These are phyloP conservation scores for Cladosporium sp. DNA, from an alignment of 2,329 filamentous ascomycete species.

Conservation along the genomic window DNA sequence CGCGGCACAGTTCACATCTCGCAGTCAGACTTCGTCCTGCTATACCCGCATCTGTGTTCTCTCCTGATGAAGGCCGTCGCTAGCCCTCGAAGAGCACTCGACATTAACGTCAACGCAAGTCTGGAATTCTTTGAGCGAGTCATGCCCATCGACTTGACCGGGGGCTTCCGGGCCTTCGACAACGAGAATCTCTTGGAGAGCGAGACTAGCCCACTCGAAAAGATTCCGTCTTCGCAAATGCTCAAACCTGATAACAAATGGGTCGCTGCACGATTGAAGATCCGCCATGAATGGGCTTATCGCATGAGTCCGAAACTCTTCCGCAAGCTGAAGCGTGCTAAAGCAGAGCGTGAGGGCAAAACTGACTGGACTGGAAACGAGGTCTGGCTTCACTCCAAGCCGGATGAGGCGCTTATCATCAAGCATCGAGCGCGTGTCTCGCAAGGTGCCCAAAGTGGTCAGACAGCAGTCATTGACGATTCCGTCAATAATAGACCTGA, in stretches of 20 bases:
- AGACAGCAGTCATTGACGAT: background rate
- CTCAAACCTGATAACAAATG: conserved; percentile 54
- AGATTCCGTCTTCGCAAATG: conserved; percentile 44
- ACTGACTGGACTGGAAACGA: conserved; percentile 5
- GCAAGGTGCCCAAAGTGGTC: background rate
- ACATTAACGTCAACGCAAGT: conserved; percentile 59
- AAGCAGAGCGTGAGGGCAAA: conserved; percentile 9
- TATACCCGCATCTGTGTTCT: conserved; percentile 58
- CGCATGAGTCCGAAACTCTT: conserved; percentile 44
- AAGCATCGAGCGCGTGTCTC: background rate
- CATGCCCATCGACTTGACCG: conserved; percentile 45
- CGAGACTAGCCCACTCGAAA: conserved; percentile 33
- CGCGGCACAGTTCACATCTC: conserved; percentile 61
- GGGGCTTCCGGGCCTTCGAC: conserved; percentile 48
- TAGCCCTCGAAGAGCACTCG: conserved; percentile 59
- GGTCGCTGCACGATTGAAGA: conserved; percentile 54
- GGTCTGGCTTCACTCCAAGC: conserved; percentile 6
- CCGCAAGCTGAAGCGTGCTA: conserved; percentile 8
- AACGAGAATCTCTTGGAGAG: conserved; percentile 48
- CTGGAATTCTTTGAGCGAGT: conserved; percentile 59
- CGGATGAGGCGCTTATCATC: background rate
- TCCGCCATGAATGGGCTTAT: conserved; percentile 55
- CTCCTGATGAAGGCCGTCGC: conserved; percentile 59
- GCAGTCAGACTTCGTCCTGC: conserved; percentile 62
- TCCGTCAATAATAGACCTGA: too few species aligned